These are phyloP conservation scores for Coemansia brasiliensis DNA, from an alignment of 192 early-diverging fungal species.

Conservation along the genomic window DNA sequence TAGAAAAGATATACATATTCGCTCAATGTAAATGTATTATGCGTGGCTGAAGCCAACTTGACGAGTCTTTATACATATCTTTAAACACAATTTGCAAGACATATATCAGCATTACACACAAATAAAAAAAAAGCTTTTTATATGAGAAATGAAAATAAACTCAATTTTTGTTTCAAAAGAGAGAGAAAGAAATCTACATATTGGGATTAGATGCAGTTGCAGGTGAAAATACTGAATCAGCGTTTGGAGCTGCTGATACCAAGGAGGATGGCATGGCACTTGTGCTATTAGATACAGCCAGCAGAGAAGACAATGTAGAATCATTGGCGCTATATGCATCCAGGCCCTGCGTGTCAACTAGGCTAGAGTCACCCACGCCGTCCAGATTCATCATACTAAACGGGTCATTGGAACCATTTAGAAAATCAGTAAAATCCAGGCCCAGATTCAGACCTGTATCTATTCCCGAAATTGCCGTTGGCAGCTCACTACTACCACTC, in stretches of 20 bases:
- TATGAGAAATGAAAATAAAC: too few relatives aligned
- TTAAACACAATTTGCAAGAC: too few relatives aligned
- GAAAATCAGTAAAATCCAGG: too few relatives aligned
- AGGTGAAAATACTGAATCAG: conserved; percentile 15
- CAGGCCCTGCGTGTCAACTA: background rate
- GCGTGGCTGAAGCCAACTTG: background rate
- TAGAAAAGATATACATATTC: background rate
- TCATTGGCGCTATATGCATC: background rate
- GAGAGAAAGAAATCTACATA: conserved; percentile 29
- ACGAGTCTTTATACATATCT: background rate
- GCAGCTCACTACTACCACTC: too few relatives aligned
- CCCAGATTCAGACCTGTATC: too few relatives aligned
- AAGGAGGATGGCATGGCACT: background rate
- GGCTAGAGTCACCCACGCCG: background rate
- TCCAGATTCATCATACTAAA: background rate
- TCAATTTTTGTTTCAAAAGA: too few relatives aligned
- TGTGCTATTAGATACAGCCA: background rate
- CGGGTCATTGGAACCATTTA: too few relatives aligned
- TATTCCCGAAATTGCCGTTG: too few relatives aligned
- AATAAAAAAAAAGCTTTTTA: too few relatives aligned
- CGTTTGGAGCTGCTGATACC: background rate
- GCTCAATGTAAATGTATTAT: conserved; percentile 1
- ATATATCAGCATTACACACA: too few relatives aligned
- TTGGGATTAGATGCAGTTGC: conserved; percentile 23
- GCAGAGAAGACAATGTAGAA: background rate